Evolutionary conservation across 108 stramenopile species (phyloP).

Genomic region (Schizochytrium sp.): DNA sequence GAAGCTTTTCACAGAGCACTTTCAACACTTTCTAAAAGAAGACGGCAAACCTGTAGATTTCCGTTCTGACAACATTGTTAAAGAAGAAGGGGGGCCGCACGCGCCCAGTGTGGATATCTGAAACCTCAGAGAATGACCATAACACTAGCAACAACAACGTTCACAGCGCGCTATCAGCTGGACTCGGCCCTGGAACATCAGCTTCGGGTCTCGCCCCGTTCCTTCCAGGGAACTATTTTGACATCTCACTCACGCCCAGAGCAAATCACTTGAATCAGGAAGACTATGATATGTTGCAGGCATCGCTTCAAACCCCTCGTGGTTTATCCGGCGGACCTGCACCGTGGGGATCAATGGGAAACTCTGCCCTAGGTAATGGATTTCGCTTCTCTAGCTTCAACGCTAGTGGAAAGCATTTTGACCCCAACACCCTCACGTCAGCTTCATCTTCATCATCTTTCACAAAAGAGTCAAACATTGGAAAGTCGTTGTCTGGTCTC

Average conservation of each 20-base stretch:
- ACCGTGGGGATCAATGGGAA: background rate
- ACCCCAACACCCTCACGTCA: background rate
- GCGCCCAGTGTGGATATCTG: no score
- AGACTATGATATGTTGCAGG: constrained; percentile 2
- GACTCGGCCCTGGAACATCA: no score
- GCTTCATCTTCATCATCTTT: background rate
- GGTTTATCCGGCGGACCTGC: background rate
- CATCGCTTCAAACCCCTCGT: constrained; percentile 16
- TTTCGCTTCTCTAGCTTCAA: constrained; percentile 6
- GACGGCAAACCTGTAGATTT: no score
- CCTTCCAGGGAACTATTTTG: background rate
- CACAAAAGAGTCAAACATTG: background rate
- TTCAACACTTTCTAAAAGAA: background rate
- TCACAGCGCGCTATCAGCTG: no score
- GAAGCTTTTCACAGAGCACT: constrained; percentile 15
- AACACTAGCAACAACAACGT: no score
- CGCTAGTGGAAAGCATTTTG: background rate
- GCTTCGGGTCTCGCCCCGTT: no score
- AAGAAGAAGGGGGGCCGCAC: no score
- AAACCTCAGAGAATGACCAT: no score
- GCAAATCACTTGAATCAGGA: constrained; percentile 7
- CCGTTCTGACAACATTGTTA: no score
- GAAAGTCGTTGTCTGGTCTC: background rate
- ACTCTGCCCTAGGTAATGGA: background rate
- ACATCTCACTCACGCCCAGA: background rate